Percentiles rank a stretch among this genome's conserved stretches.
Evolutionary conservation across 371 early-diverging fungal species (phyloP).

Genomic region (Mucor circinelloides): DNA sequence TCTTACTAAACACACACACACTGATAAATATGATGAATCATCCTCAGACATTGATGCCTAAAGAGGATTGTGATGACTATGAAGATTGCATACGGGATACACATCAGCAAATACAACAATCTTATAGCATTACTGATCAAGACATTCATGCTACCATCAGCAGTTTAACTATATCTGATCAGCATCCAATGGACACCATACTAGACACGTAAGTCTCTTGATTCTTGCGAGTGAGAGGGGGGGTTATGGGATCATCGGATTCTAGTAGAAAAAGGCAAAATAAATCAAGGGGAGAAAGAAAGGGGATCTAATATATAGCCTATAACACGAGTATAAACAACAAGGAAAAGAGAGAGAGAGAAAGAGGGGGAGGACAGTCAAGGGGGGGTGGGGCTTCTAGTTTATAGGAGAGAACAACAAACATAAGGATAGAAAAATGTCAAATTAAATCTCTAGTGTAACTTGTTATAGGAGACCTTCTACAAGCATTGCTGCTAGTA

Average conservation of each 20-base stretch:
- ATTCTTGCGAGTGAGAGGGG: neutral
- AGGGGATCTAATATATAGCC: neutral
- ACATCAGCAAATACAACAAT: neutral
- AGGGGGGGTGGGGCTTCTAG: too few relatives aligned
- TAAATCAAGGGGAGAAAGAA: neutral
- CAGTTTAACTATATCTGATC: conserved; percentile 32
- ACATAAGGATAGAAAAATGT: conserved; percentile 8
- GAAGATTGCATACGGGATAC: neutral
- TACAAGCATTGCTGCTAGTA: neutral
- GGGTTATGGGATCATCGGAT: neutral
- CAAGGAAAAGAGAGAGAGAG: neutral
- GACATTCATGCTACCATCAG: conserved; percentile 25
- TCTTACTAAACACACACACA: too few relatives aligned
- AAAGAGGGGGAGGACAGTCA: neutral
- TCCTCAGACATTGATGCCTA: neutral
- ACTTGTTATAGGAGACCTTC: conserved; percentile 12
- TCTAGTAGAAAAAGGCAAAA: neutral
- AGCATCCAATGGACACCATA: conserved; percentile 13
- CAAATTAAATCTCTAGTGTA: conserved; percentile 12
- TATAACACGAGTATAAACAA: conserved; percentile 8
- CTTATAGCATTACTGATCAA: conserved; percentile 13
- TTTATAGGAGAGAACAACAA: neutral
- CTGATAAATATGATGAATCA: neutral
- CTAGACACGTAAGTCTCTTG: conserved; percentile 29
- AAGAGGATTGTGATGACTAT: conserved; percentile 5